Percentiles rank a stretch among this genome's conserved stretches.
These are phyloP conservation scores for Citrus maxima DNA, from an alignment of 345 rosid genomes.

Conservation along the genomic window DNA sequence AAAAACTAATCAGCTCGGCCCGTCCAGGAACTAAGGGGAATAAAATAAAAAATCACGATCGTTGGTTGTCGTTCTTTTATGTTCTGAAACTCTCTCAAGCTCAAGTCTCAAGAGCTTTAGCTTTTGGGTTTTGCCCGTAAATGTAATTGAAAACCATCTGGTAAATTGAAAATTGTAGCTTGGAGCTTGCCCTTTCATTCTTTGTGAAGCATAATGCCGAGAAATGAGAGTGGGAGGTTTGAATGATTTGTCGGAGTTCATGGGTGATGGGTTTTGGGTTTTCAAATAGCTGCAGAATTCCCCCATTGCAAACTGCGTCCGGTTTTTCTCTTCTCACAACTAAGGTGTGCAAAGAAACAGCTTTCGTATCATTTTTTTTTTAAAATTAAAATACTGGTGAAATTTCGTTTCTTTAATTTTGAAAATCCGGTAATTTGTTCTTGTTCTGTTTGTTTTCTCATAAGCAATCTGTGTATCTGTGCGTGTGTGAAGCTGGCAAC, in stretches of 20 bases:
- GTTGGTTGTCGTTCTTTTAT: no score
- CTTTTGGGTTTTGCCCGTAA: not conserved
- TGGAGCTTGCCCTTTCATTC: no score
- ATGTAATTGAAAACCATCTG: not conserved
- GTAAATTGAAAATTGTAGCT: not conserved
- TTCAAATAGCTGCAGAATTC: constrained; percentile 18
- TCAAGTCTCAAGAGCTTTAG: not conserved
- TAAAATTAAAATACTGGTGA: no score
- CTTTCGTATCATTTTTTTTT: no score
- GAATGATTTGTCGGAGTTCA: constrained; percentile 13
- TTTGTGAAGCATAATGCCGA: no score
- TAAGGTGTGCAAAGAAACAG: constrained; percentile 25
- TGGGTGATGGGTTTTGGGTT: constrained; percentile 13
- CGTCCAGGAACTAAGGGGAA: not conserved
- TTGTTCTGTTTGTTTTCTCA: not conserved
- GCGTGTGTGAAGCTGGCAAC: constrained; percentile 11
- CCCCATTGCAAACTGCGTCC: constrained; percentile 7
- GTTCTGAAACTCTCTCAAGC: not conserved
- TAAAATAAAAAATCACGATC: no score
- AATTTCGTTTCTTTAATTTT: not conserved
- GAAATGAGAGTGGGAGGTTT: not conserved
- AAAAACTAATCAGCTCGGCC: not conserved
- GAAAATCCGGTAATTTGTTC: not conserved
- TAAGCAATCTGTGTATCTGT: not conserved
- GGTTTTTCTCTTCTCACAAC: constrained; percentile 19